Evolutionary conservation across 163 green algal genomes (phyloP).

Genomic region (Scenedesmus sp.): DNA sequence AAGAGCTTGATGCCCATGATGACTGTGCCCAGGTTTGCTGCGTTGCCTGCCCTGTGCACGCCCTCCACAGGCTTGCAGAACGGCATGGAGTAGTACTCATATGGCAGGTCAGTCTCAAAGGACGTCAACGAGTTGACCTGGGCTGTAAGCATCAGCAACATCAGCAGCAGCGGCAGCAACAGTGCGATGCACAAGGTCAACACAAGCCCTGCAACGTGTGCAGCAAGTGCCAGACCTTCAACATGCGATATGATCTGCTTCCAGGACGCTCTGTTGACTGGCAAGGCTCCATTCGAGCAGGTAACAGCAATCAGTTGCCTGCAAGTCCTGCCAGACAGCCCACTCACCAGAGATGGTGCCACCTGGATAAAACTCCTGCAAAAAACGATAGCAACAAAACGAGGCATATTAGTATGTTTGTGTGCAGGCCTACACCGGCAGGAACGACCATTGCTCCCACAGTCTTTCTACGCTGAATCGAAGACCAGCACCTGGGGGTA

Average conservation of each 20-base stretch:
- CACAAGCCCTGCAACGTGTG: not conserved
- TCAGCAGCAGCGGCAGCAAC: not conserved
- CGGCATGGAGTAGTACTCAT: constrained; percentile 64
- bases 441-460: not conserved
- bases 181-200: not conserved
- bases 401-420: not conserved
- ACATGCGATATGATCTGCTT: not conserved
- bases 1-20: constrained; percentile 90
- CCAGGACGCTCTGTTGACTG: not conserved
- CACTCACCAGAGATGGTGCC: not conserved
- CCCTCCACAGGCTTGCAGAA: constrained; percentile 94
- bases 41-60: constrained; percentile 72
- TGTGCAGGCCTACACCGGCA: not conserved
- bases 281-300: not conserved
- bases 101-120: constrained; percentile 86
- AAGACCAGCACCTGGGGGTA: constrained; percentile 80
- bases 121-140: constrained; percentile 91
- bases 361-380: not conserved
- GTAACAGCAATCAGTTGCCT: constrained; percentile 8
- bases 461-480: constrained; percentile 29
- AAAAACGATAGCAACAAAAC: not conserved
- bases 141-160: constrained; percentile 57
- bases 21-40: constrained; percentile 93
- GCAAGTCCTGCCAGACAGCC: constrained; percentile 9
- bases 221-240: not conserved